These are phyloP conservation scores for Sporothrix schenckii DNA, from an alignment of 2,329 filamentous ascomycete genomes.

Conservation along the genomic window DNA sequence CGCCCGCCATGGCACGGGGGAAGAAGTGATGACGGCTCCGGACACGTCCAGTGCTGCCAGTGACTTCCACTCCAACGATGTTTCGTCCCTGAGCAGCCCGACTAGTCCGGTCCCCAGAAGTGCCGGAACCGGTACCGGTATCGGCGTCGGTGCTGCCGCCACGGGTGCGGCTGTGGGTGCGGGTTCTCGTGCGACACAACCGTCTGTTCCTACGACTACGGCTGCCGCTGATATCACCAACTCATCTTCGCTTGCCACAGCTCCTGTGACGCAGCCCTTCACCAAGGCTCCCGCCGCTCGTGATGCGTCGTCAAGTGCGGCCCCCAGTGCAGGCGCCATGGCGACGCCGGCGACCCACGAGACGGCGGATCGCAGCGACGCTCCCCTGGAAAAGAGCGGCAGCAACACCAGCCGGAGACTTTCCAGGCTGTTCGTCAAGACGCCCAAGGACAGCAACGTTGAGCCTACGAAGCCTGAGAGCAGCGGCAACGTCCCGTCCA, in stretches of 20 bases:
- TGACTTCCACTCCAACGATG: slow-evolving; percentile 8
- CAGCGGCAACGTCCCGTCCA: background rate
- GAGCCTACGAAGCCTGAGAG: background rate
- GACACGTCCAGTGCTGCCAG: slow-evolving; percentile 13
- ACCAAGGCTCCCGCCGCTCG: background rate
- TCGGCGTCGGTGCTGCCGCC: background rate
- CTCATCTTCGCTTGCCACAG: slow-evolving; percentile 4
- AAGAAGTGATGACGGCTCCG: slow-evolving; percentile 28
- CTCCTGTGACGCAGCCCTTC: background rate
- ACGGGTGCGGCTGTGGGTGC: background rate
- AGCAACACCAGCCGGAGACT: slow-evolving; percentile 21
- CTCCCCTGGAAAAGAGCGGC: background rate
- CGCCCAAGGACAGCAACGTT: slow-evolving; percentile 9
- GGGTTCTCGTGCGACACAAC: background rate
- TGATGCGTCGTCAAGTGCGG: background rate
- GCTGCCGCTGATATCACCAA: slow-evolving; percentile 1
- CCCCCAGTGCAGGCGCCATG: background rate
- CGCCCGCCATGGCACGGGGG: background rate
- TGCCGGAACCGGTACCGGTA: background rate
- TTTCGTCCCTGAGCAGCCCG: background rate
- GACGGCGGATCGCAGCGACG: background rate
- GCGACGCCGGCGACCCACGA: background rate
- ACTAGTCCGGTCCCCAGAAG: background rate
- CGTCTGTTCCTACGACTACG: background rate
- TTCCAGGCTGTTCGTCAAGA: slow-evolving; percentile 32